Base-by-base conservation (phyloP, 805 yeast species). In the Candida insectalens region DNA sequence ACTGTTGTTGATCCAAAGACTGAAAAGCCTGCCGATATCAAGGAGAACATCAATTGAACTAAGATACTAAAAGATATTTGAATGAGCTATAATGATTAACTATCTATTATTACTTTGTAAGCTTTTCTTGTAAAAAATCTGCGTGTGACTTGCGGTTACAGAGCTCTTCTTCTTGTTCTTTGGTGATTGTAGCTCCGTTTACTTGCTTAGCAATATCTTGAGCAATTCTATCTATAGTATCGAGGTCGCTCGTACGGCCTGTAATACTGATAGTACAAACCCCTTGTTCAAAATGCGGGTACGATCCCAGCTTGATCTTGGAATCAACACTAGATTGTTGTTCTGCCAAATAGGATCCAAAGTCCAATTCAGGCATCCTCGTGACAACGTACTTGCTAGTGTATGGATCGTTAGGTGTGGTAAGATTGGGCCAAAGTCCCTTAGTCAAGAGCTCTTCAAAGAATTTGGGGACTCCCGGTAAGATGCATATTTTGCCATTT, bases 401-500 rank as follows among this genome's bases (percentile, higher is more conserved):
- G 37, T 53, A 67, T 20, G 48, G 37, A 6, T 55, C 55, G 1
- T 59, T 50, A 1, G 65, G 50, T 4, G 50, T 45, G 38, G 56
- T 38, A 40, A 62, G 34, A 32, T 45, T 34, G 27, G 71, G 64
- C 36, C 62, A 55, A 50, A 65, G 53, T 2, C 65, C 68, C 6
- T 55, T 51, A 8, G 55, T 57, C 10, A 83, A 49, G 39, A 85
- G 58, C 30, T 55, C 56, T 36, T 67, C 69, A 54, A 83, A 87
- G 20, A 85, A 58, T 41, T 71, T 75, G 0, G 96, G 95, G 7
- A 87, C 77, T 0, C 95, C 95, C 0, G 96, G 95, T 29, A 85
- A 63, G 10, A 87, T 70, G 47, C 72, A 78, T 1, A 84, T 74
- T 43, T 75, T 72, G 23, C 69, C 48, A 31, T 76, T 63, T n/a